Base-by-base conservation (phyloP, 2,329 filamentous ascomycete genomes). In the Paramyrothecium roridum region DNA sequence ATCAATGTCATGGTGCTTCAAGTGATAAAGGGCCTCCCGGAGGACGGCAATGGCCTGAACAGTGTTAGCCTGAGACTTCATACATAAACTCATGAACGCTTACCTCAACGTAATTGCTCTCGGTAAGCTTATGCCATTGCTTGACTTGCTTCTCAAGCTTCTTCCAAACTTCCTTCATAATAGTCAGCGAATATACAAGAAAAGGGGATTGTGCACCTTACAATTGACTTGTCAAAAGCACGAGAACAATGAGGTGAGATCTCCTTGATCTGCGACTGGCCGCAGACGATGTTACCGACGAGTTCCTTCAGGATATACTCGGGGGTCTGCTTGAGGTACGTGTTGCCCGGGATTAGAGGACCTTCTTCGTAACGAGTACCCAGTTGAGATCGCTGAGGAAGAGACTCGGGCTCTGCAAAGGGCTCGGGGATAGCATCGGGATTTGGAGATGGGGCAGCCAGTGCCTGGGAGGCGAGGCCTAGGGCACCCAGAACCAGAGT, bases 91-190 rank as follows among this genome's bases (percentile, higher is more conserved):
- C 6, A 19, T 4, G 37, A 19, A 43, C n/a, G 6, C 47, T 12
- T 49, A 45, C 52, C 47, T 50, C 33, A 20, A 54, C 23, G 33
- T 54, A 54, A 12, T 54, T 19, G 17, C 13, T 45, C 47, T 50
- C 30, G 13, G 37, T 50, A 16, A 54, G 8, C 12, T 19, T 45
- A 13, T 33, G 23, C 19, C 21, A 45, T 11, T 50, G 30, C n/a
- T n/a, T 22, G 22, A 13, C 21, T 10, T 19, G 22, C 20, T 30
- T 12, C 22, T 48, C 21, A 10, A 52, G 19, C 12, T 47, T 8
- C 40, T 52, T 20, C 51, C 51, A 52, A 8, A n/a, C 6, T 47
- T 34, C 17, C 51, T 52, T 19, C n/a, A n/a, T 8, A 13, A 19
- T 19, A 40, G 26, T 37, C 12, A 12, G n/a, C 21, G 17, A 49